Base-by-base conservation (phyloP, 2,329 filamentous ascomycete species). In the Piedraia hortae region DNA sequence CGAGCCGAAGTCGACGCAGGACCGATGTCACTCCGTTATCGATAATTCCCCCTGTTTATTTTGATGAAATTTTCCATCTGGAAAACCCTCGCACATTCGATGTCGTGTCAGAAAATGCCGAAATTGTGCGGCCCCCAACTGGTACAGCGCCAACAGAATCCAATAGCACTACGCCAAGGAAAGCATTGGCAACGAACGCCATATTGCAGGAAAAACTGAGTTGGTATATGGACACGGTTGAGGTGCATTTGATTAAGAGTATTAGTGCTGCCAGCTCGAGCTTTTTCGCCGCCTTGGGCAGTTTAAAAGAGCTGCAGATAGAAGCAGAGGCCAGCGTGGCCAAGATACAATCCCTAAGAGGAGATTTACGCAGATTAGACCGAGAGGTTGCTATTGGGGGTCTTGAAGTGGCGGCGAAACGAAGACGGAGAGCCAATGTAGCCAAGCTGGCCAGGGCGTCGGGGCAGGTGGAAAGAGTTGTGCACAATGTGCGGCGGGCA, bases 171-270 rank as follows among this genome's bases (percentile, higher is more conserved):
- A 47, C 57, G 11, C 54, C 54, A 5, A 62, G 82, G 28, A 93
- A 91, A 42, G 73, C 75, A 1, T 53, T 97, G 13, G 82, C 82
- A 5, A 91, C 80, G 0, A 97, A 97, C 46, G 85, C 85, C 0
- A 97, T 97, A 26, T 46, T 97, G 16, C 85, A 97, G 42, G 85
- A 97, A 46, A 97, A 97, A 46, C 54, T 97, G 7, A 93, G 85
- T 0, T 97, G 85, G 85, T 97, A 97, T 44, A 90, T 97, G 78
- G 85, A 97, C 42, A 97, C 85, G 0, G 78, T 97, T 11, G 85
- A 97, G 42, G 77, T 97, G 24, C 85, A 97, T 42, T 54, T 97
- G 5, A 91, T 97, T 34, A 77, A 75, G 14, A 90, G 80, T 0
- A 97, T 97, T 30, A 93, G 82, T 2, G 78, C 74, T 0, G 85